These are phyloP conservation scores for Diaporthe batatas DNA, from an alignment of 2,329 filamentous ascomycete species.

Conservation along the genomic window DNA sequence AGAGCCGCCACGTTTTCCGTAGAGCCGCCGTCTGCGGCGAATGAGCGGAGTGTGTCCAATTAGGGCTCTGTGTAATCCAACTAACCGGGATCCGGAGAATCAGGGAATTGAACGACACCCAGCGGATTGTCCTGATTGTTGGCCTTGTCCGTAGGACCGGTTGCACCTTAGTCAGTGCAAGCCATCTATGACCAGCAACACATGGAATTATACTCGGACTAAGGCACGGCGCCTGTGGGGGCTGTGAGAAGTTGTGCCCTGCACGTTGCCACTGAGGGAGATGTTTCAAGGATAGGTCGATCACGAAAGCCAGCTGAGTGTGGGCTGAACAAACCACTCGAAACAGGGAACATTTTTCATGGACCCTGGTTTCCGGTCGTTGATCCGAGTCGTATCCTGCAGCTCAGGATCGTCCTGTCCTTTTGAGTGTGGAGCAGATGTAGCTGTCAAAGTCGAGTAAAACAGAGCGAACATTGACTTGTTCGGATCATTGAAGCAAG, in stretches of 20 bases:
- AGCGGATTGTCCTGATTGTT: conserved; percentile 18
- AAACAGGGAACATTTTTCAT: conserved; percentile 14
- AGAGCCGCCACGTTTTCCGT: conserved; percentile 1
- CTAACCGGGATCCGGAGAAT: conserved; percentile 10
- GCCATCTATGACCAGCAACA: not conserved
- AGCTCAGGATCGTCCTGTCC: conserved; percentile 13
- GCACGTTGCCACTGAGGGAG: conserved; percentile 10
- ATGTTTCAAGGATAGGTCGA: conserved; percentile 28
- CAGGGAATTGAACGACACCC: conserved; percentile 14
- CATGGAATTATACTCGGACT: conserved; percentile 2
- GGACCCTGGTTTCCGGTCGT: conserved; percentile 2
- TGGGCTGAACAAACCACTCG: conserved; percentile 22
- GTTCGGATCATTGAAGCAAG: conserved; percentile 11
- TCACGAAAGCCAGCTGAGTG: conserved; percentile 5
- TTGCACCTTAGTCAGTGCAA: conserved; percentile 24
- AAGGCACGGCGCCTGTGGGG: conserved; percentile 34
- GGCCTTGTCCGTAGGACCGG: not conserved
- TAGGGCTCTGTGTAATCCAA: conserved; percentile 6
- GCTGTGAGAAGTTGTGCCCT: conserved; percentile 35
- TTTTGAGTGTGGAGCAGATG: conserved; percentile 14
- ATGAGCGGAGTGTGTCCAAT: conserved; percentile 8
- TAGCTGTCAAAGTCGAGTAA: conserved; percentile 13
- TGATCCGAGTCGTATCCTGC: conserved; percentile 14
- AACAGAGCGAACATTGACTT: not conserved
- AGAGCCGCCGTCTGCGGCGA: not conserved